These are phyloP conservation scores for Ananas comosus DNA, from an alignment of 176 grass and related monocot genomes.

Conservation along the genomic window DNA sequence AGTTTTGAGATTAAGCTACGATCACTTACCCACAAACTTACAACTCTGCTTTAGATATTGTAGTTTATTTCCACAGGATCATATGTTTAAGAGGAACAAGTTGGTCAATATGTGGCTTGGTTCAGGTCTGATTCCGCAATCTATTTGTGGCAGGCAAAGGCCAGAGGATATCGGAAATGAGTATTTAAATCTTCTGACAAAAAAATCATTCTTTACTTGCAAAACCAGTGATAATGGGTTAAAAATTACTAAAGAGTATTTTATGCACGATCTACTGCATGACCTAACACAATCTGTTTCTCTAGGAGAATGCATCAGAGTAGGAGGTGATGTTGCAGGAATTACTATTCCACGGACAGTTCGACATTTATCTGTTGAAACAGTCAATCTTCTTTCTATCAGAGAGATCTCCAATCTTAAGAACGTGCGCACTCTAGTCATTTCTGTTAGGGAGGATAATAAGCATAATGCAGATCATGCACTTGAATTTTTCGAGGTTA, in stretches of 20 bases:
- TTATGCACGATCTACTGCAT: conserved; percentile 24
- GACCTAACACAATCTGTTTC: conserved; percentile 16
- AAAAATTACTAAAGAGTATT: neutral
- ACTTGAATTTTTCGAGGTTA: neutral
- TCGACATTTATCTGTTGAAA: neutral
- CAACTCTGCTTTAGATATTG: conserved; percentile 24
- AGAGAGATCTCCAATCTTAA: neutral
- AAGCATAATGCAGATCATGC: neutral
- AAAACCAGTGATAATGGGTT: neutral
- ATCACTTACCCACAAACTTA: too few relatives aligned
- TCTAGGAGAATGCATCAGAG: conserved; percentile 17
- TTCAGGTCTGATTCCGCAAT: conserved; percentile 8
- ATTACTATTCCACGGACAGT: neutral
- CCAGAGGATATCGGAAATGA: conserved; percentile 17
- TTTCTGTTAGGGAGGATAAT: too few relatives aligned
- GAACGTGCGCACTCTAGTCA: neutral
- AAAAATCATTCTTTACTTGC: conserved; percentile 18
- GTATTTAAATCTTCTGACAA: neutral
- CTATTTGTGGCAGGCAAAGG: neutral
- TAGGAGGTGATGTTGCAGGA: neutral
- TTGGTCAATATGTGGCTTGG: conserved; percentile 16
- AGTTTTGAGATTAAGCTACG: too few relatives aligned
- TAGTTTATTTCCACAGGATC: conserved; percentile 12
- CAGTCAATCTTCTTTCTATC: neutral
- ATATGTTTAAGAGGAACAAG: neutral